A percentile compares a stretch with the other conserved stretches of the same genome.
These are phyloP conservation scores for Yamadazyma siamensis DNA, from an alignment of 1,139 yeast species.

Conservation along the genomic window DNA sequence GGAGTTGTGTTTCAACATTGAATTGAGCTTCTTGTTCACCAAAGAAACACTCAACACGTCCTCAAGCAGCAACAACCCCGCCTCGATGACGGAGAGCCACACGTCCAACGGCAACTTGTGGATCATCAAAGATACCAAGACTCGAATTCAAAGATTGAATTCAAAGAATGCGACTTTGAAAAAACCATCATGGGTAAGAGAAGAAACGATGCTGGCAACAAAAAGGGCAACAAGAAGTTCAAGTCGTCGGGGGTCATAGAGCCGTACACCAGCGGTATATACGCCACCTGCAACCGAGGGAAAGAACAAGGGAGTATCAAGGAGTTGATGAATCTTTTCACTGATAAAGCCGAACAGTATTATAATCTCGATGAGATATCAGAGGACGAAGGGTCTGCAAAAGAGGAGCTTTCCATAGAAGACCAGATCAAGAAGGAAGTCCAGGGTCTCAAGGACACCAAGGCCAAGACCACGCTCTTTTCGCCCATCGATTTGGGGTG, in stretches of 20 bases:
- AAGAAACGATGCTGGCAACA: slow-evolving; percentile 15
- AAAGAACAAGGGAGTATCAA: slow-evolving; percentile 72
- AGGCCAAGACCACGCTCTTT: slow-evolving; percentile 47
- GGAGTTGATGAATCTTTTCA: slow-evolving; percentile 63
- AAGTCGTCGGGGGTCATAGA: slow-evolving; percentile 56
- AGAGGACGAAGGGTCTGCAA: slow-evolving; percentile 27
- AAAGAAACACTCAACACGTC: slow-evolving; percentile 19
- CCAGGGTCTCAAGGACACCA: slow-evolving; percentile 47
- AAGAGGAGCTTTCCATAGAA: slow-evolving; percentile 53
- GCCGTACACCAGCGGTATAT: slow-evolving; percentile 80
- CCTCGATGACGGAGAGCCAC: slow-evolving; percentile 16
- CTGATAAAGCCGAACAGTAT: slow-evolving; percentile 51
- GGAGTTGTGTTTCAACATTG: slow-evolving; percentile 11
- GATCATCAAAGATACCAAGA: slow-evolving; percentile 1
- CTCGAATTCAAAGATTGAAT: neutral
- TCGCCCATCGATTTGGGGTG: slow-evolving; percentile 69
- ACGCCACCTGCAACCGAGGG: slow-evolving; percentile 80
- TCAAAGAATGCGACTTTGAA: slow-evolving; percentile 3
- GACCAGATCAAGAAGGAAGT: slow-evolving; percentile 73
- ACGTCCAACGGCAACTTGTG: slow-evolving; percentile 13
- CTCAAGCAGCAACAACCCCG: slow-evolving; percentile 16
- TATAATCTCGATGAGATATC: slow-evolving; percentile 37
- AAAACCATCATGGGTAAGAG: slow-evolving; percentile 18
- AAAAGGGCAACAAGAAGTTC: slow-evolving; percentile 34
- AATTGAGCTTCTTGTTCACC: slow-evolving; percentile 11